Base-by-base conservation (phyloP, 345 rosid species). In the Linum lewisii region DNA sequence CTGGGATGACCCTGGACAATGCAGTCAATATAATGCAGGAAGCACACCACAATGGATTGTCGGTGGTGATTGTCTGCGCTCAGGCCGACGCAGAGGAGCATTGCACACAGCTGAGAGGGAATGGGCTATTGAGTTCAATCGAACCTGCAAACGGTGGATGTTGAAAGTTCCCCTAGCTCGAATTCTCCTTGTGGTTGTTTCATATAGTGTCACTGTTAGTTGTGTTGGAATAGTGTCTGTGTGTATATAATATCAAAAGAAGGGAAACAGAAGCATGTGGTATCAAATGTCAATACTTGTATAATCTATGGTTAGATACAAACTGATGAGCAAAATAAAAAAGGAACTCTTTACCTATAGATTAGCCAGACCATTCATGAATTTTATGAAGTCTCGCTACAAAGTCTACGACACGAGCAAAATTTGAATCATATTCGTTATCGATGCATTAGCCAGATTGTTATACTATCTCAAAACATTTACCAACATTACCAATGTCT, bases 21-120 rank as follows among this genome's bases (percentile, higher is more conserved):
- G 97, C 99, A 0, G 91, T 88, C 21, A 93, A 93, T 56, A 85
- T 93, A 61, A 93, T 93, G 97, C 97, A 93, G 80, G 99, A 86
- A 75, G 99, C 99, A 22, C 95, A 93, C 67, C 42, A 77, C 76
- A 93, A 89, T 62, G 99, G 95, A 32, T 25, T 89, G 65, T 76
- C 99, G 0, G 97, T 89, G 61, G 97, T 93, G 55, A 93, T 93
- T 26, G 83, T 89, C 25, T 93, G 97, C 57, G 75, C 89, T 61
- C 99, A 93, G 74, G 94, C 90, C 0, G 95, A 89, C 63, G 99
- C 95, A 0, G 99, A 93, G 63, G 90, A 84, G 18, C 99, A 89
- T 61, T 93, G 99, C 84, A 87, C 79, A 90, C 95, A 87, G 74
- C 78, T 93, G 38, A 79, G 99, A 7, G 99, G 94, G 51, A 93